Evolutionary conservation across 257 asterid species (phyloP), one percentile per base, ranked within the genome.

Genomic region (Asclepias syriaca): DNA sequence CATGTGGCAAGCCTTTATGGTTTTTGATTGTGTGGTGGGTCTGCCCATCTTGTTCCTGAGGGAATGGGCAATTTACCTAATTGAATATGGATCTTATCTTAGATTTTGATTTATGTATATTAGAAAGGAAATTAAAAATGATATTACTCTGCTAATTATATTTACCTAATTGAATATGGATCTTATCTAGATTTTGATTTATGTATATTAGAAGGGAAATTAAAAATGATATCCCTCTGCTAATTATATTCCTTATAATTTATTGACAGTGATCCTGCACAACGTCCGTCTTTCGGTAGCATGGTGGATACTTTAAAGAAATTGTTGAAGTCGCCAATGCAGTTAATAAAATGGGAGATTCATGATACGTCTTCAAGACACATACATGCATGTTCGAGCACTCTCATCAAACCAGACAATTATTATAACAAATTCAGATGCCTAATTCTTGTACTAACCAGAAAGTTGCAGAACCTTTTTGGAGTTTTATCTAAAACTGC

Each of bases 271-370:
- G 96, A 88, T 21, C 93, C 96, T 2, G 86, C 76, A 13, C 84
- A 87, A 67, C 87, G 97, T 8, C 98, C 98, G 2, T 72, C 97
- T 39, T 85, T 91, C 12, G 78, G 60, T 48, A 82, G 72, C 60
- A 89, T 93, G 27, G 89, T 93, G 82, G 96, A 87, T 11, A 74
- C 92, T 0, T 48, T 93, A 74, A 93, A 93, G 91, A 91, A 93
- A 84, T 45, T 93, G 81, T 80, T 93, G 66, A 93, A 89, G 84
- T 93, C 98, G 57, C 96, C 96, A 22, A 70, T 82, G 77, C 89
- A 85, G 81, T 59, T 84, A 84, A 88, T 90, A 68, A 92, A 85
- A 89, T 87, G 92, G 95, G 91, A 67, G 74, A 82, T 56, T 71
- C 79, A 18, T 82, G 71, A 85, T 68, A 71, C 46, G 11, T 65